Conservation (phyloP, 352 stramenopile genomes). For the Phytophthora rubi region DNA sequence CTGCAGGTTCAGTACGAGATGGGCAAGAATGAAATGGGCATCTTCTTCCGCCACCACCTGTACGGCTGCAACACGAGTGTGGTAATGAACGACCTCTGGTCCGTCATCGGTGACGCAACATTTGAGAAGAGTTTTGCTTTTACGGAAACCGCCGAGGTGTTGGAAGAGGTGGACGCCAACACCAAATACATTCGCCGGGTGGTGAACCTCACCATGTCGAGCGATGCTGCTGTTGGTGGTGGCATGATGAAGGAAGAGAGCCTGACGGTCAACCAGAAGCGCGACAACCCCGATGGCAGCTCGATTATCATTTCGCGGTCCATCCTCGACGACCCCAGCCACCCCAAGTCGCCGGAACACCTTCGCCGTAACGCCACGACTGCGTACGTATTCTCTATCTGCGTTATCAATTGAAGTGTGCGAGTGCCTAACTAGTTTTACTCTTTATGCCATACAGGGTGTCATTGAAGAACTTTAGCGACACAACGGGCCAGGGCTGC, state of each 20-base stretch:
- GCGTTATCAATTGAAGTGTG: not conserved
- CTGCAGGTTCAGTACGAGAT: slow-evolving; percentile 91
- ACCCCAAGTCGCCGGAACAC: slow-evolving; percentile 65
- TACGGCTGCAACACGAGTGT: slow-evolving; percentile 77
- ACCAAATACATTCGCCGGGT: slow-evolving; percentile 87
- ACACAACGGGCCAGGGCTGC: slow-evolving; percentile 71
- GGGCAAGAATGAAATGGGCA: slow-evolving; percentile 86
- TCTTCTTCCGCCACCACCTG: slow-evolving; percentile 88
- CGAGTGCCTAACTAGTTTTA: slow-evolving; percentile 12
- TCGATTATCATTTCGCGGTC: slow-evolving; percentile 71
- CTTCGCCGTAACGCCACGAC: slow-evolving; percentile 82
- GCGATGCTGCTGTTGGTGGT: slow-evolving; percentile 63
- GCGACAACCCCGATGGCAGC: slow-evolving; percentile 76
- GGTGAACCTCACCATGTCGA: slow-evolving; percentile 83
- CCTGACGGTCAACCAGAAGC: slow-evolving; percentile 78
- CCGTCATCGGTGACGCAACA: slow-evolving; percentile 61
- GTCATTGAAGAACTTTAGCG: slow-evolving; percentile 81
- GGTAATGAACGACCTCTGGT: slow-evolving; percentile 84
- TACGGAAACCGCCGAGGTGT: slow-evolving; percentile 70
- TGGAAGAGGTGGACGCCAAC: slow-evolving; percentile 77
- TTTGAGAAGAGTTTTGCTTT: slow-evolving; percentile 90
- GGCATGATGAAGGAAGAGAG: slow-evolving; percentile 88
- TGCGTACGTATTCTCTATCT: slow-evolving; percentile 54
- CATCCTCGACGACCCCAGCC: slow-evolving; percentile 75
- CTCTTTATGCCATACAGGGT: slow-evolving; percentile 47